Evolutionary conservation across 2,329 filamentous ascomycete species (phyloP).

Genomic region (Laburnicola sp.): DNA sequence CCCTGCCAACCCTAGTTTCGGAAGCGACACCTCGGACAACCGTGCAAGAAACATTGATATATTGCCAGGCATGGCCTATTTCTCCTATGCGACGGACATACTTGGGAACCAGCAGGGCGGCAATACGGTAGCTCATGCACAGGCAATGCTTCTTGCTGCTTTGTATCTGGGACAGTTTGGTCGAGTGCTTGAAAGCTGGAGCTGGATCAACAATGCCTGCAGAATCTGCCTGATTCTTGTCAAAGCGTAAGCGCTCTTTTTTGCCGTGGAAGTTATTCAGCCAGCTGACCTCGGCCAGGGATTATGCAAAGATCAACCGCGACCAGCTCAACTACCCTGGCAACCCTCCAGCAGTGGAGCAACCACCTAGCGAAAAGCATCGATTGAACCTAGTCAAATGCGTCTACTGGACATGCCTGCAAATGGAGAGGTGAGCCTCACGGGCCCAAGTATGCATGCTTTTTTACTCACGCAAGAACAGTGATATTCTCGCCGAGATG

Average conservation of each 20-base stretch:
- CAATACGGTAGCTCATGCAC: constrained; percentile 79
- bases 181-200: constrained; percentile 82
- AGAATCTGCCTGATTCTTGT: constrained; percentile 71
- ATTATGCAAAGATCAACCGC: too few relatives aligned
- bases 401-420: constrained; percentile 91
- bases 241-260: constrained; percentile 24
- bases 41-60: constrained; percentile 71
- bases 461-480: constrained; percentile 40
- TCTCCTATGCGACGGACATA: constrained; percentile 82
- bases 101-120: constrained; percentile 79
- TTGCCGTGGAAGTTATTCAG: too few relatives aligned
- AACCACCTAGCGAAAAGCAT: constrained; percentile 33
- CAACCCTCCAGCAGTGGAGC: constrained; percentile 10
- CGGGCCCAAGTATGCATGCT: not conserved
- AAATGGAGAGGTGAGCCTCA: constrained; percentile 74
- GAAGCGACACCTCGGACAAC: constrained; percentile 29
- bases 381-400: constrained; percentile 54
- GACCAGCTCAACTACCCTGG: constrained; percentile 28
- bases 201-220: constrained; percentile 65
- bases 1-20: constrained; percentile 44
- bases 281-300: too few relatives aligned
- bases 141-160: constrained; percentile 80
- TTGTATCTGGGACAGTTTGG: constrained; percentile 88
- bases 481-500: constrained; percentile 90
- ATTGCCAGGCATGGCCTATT: constrained; percentile 88